Base-by-base conservation (phyloP, 768 basidiomycete genomes). In the Suillus weaverae region DNA sequence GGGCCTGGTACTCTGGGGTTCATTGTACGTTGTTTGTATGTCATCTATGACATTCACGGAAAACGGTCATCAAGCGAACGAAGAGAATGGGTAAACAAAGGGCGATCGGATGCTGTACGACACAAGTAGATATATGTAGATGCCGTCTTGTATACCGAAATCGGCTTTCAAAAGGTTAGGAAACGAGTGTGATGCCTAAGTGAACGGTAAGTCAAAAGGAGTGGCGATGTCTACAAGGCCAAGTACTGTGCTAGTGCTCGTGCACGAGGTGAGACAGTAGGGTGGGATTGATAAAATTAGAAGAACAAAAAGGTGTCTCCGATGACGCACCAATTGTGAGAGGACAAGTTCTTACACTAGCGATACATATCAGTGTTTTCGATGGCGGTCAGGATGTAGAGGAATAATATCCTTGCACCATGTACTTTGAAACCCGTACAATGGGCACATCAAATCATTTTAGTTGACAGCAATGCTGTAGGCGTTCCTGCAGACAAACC, bases 401-500 rank as follows among this genome's bases (percentile, higher is more conserved):
- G 26, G 13, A 26, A 50, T 50, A 4, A 22, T 30, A 36, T 56
- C 22, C 14, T 26, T 26, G n/a, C n/a, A 26, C 36, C 22, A 26
- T 38, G 7, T 22, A 9, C 13, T 20, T 30, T 20, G 20, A 54
- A 7, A 35, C 20, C 10, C 20, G 5, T 54, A 54, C 20, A n/a
- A 54, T 20, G 18, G 5, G 18, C 9, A 59, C 57, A 41, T 20
- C 18, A 13, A 11, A 30, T 20, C 0, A 7, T 62, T 61, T 77
- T 68, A 85, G 70, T 81, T 79, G 69, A 86, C 79, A 1, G 73
- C 76, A 51, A 85, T 60, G 62, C 78, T 82, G 72, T 81, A 86
- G 1, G 78, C 70, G 60, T 78, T 76, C 5, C 85, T 86, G 66
- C n/a, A 33, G 20, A 51, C 64, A 38, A 62, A 18, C 32, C 20